Base-by-base conservation (phyloP, 352 stramenopile species). In the Phytopythium helicoides region DNA sequence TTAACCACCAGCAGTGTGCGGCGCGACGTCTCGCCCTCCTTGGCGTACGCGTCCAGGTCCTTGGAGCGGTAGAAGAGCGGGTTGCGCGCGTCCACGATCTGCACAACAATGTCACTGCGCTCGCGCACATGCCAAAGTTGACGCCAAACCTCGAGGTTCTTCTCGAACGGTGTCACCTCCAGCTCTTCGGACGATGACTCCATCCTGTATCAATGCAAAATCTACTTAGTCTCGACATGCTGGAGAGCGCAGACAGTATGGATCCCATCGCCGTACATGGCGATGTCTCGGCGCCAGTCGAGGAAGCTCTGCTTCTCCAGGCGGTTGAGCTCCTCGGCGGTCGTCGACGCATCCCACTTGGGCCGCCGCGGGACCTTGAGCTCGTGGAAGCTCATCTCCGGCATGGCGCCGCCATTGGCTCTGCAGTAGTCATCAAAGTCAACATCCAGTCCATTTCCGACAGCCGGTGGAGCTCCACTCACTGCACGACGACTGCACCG, bases 71-170 rank as follows among this genome's bases (percentile, higher is more conserved):
- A 99, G 70, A 99, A 99, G 5, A 99, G 76, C 3, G 97, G 97
- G 83, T 99, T 99, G 40, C 97, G 82, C 7, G 95, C 96, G 68
- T 99, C 97, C 3, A 99, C 95, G 37, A 99, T 98, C 71, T 99
- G 97, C 26, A 99, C 80, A 47, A 99, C 86, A 45, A 99, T 86
- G 51, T 99, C 89, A 74, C 90, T 98, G 57, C 96, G 83, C 72
- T 99, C 98, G 37, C 98, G 82, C 19, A 99, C 97, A 33, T 98
- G 86, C 98, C 98, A 99, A 7, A 99, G 73, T 72, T 99, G 98
- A 35, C 97, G 87, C 98, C 98, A 99, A 23, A 99, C 97, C 60
- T 99, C 95, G 37, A 99, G 53, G 72, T 99, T 99, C 77, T 99
- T 99, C 78, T 99, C 98, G 64, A 99, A 99, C 16, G 98, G 98